phyloP scores from a whole-genome alignment of 441 rosid species.

The Metrosideros polymorpha region DNA sequence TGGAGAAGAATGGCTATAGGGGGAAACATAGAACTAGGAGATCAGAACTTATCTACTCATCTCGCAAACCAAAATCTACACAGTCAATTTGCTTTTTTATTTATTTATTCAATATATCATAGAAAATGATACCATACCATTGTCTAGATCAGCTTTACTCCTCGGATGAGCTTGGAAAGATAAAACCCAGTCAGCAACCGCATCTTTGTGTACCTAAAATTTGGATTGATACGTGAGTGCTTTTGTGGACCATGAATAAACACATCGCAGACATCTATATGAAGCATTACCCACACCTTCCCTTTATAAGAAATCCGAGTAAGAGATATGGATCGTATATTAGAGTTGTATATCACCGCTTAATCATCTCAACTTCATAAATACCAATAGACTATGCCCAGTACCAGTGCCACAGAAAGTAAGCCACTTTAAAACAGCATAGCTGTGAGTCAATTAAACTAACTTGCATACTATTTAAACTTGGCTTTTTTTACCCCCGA shows the following conservation, averaged over 20 bases:
- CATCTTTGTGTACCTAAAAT: constrained; percentile 60
- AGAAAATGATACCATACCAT: constrained; percentile 34
- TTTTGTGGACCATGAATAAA: background rate
- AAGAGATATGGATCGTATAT: background rate
- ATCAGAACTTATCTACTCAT: background rate
- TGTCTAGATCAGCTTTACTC: constrained; percentile 23
- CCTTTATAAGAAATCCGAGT: background rate
- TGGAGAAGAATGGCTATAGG: background rate
- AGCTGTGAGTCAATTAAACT: too few species aligned
- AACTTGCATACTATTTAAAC: background rate
- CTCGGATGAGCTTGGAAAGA: constrained; percentile 65
- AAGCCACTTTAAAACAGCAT: background rate
- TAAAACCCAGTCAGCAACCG: constrained; percentile 65
- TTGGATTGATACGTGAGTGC: background rate
- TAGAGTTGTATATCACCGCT: background rate
- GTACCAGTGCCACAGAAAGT: background rate
- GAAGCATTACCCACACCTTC: background rate
- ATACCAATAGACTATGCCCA: background rate
- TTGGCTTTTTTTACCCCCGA: background rate
- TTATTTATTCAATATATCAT: background rate
- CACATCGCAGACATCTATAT: background rate
- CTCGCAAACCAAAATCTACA: background rate
- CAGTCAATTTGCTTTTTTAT: background rate
- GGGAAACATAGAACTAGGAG: background rate
- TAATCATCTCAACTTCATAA: background rate